These are phyloP conservation scores for Candida sanyiensis DNA, from an alignment of 805 yeast species.

Conservation along the genomic window DNA sequence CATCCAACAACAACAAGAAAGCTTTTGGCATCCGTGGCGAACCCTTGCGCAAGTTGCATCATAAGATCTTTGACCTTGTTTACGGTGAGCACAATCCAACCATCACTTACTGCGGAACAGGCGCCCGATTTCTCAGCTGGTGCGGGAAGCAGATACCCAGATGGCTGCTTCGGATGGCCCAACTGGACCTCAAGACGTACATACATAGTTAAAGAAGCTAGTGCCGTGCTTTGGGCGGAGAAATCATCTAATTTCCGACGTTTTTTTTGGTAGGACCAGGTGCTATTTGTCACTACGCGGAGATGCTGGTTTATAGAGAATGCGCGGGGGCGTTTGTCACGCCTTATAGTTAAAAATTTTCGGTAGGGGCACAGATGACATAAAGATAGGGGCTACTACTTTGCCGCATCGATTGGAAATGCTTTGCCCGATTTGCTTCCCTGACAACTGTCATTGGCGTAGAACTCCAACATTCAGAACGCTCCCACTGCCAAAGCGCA, in stretches of 20 bases:
- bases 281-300: too few species aligned
- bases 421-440: too few species aligned
- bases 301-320: too few species aligned
- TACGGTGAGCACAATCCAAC: constrained; percentile 15
- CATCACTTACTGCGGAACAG: constrained; percentile 22
- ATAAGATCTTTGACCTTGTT: constrained; percentile 23
- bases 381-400: constrained; percentile 3
- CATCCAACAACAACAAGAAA: constrained; percentile 24
- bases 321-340: too few species aligned
- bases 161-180: constrained; percentile 11
- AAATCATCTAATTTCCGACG: not conserved
- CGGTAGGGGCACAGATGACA: not conserved
- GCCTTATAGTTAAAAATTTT: not conserved
- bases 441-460: too few species aligned
- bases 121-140: constrained; percentile 18
- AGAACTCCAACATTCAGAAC: too few species aligned
- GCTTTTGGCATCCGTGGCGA: constrained; percentile 21
- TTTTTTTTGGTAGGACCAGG: too few species aligned
- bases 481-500: too few species aligned
- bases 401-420: too few species aligned
- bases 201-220: too few species aligned
- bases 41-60: constrained; percentile 16
- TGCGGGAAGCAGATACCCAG: constrained; percentile 21
- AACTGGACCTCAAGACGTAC: not conserved
- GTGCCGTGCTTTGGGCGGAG: too few species aligned